Percentiles rank a stretch among this genome's conserved stretches.
Evolutionary conservation across 345 rosid genomes (phyloP).

Genomic region (thale cress (Arabidopsis thaliana)): DNA sequence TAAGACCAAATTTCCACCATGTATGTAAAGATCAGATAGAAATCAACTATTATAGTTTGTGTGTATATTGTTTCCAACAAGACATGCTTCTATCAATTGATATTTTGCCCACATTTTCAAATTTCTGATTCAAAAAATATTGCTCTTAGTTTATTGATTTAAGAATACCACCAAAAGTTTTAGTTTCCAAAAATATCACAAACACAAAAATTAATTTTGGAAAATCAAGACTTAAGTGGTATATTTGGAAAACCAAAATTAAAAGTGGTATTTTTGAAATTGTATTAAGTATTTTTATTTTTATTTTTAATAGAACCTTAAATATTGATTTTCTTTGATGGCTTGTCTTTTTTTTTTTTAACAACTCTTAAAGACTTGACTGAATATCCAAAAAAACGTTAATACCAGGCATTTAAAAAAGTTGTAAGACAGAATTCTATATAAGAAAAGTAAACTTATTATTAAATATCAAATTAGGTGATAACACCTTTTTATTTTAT

Average conservation of each 20-base stretch:
- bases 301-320: too few relatives aligned
- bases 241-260: too few relatives aligned
- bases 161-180: too few relatives aligned
- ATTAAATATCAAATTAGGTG: constrained; percentile 21
- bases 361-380: not conserved
- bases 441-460: not conserved
- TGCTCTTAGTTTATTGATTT: too few relatives aligned
- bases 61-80: not conserved
- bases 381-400: not conserved
- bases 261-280: too few relatives aligned
- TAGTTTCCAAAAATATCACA: too few relatives aligned
- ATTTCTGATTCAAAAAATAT: too few relatives aligned
- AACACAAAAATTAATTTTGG: too few relatives aligned
- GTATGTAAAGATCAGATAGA: not conserved
- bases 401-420: too few relatives aligned
- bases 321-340: too few relatives aligned
- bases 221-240: too few relatives aligned
- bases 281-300: too few relatives aligned
- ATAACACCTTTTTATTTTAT: constrained; percentile 19
- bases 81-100: not conserved
- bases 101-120: not conserved
- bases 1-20: not conserved
- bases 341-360: not conserved
- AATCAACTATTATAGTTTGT: not conserved
- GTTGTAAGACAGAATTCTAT: not conserved